phyloP scores from a whole-genome alignment of 2,329 filamentous ascomycete genomes.

The Cytospora schulzeri region DNA sequence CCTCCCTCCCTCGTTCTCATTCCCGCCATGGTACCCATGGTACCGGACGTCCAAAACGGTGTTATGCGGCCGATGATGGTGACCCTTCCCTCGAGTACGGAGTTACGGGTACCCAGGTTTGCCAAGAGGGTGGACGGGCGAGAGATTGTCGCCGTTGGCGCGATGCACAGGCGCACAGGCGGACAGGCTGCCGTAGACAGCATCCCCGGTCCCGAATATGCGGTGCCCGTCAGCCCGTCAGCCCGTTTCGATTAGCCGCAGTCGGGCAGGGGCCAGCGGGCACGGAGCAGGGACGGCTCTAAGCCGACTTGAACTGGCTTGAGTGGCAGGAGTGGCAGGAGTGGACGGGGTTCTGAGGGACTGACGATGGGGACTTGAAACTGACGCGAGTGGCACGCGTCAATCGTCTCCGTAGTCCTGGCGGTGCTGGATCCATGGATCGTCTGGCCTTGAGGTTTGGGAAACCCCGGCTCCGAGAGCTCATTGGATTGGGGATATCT shows the following conservation, averaged over 20 bases:
- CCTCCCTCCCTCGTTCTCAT: background rate
- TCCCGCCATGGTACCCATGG: background rate
- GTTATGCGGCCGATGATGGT: background rate
- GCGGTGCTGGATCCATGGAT: slow-evolving; percentile 20
- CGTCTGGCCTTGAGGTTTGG: slow-evolving; percentile 8
- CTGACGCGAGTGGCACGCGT: slow-evolving; percentile 26
- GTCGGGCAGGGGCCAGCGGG: background rate
- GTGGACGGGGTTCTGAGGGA: background rate
- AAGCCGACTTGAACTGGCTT: background rate
- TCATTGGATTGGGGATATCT: slow-evolving; percentile 23
- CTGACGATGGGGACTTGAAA: slow-evolving; percentile 18
- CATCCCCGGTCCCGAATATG: background rate
- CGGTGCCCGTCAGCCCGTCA: slow-evolving; percentile 9
- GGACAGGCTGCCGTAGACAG: background rate
- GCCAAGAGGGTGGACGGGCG: background rate
- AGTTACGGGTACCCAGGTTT: background rate
- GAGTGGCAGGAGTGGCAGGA: too few species aligned
- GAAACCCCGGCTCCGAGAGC: slow-evolving; percentile 13
- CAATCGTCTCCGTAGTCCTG: slow-evolving; percentile 14
- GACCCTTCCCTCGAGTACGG: background rate
- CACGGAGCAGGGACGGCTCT: background rate
- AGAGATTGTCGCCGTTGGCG: slow-evolving; percentile 10
- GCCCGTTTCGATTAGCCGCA: slow-evolving; percentile 3
- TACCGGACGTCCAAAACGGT: background rate
- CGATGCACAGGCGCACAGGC: slow-evolving; percentile 5